phyloP scores from a whole-genome alignment of 2,329 filamentous ascomycete genomes.

The Alternaria alternata region DNA sequence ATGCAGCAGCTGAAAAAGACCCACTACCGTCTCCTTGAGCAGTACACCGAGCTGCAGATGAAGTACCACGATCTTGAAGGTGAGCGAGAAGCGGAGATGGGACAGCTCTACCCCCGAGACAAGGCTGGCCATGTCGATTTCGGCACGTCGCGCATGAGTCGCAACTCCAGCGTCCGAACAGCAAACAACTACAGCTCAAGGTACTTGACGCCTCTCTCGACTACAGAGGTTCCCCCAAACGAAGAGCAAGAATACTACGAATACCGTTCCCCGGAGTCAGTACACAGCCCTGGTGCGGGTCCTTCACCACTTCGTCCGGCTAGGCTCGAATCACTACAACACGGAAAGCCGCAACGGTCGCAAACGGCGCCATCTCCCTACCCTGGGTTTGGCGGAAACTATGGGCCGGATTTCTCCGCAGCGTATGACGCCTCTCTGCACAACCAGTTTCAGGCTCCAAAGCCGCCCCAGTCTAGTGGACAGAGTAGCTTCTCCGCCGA shows the following conservation, averaged over 20 bases:
- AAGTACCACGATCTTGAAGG: slow-evolving; percentile 53
- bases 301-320: slow-evolving; percentile 34
- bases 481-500: slow-evolving; percentile 54
- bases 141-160: slow-evolving; percentile 31
- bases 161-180: slow-evolving; percentile 38
- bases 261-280: slow-evolving; percentile 40
- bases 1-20: slow-evolving; percentile 61
- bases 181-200: slow-evolving; percentile 31
- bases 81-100: slow-evolving; percentile 40
- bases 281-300: slow-evolving; percentile 29
- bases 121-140: slow-evolving; percentile 26
- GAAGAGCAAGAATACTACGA: slow-evolving; percentile 45
- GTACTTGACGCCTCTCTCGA: slow-evolving; percentile 36
- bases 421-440: slow-evolving; percentile 44
- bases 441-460: slow-evolving; percentile 31
- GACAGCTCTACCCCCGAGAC: slow-evolving; percentile 33
- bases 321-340: slow-evolving; percentile 41
- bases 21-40: slow-evolving; percentile 59
- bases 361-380: slow-evolving; percentile 31
- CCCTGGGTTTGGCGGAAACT: slow-evolving; percentile 34
- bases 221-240: slow-evolving; percentile 24
- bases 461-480: slow-evolving; percentile 42
- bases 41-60: slow-evolving; percentile 61
- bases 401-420: slow-evolving; percentile 39
- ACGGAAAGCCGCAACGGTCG: slow-evolving; percentile 28